Conservation (phyloP, 2,329 filamentous ascomycete species). For the Fusarium poae region DNA sequence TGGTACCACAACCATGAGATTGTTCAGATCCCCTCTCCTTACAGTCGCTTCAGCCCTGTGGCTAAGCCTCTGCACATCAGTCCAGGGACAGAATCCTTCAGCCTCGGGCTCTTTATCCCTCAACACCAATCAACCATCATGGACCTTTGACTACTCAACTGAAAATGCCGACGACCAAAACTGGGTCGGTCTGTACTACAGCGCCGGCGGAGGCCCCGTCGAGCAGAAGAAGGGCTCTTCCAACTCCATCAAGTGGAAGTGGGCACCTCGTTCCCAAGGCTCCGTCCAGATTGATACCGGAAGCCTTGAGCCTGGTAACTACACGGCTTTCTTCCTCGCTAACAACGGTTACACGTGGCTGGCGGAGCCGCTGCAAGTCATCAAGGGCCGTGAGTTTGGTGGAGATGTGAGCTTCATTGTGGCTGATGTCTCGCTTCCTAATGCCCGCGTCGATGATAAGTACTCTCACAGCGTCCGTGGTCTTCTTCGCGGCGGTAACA, state of each 20-base stretch:
- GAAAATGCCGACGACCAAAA: constrained; percentile 48
- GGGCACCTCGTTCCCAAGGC: constrained; percentile 49
- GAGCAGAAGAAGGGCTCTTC: constrained; percentile 48
- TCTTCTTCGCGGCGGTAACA: constrained; percentile 49
- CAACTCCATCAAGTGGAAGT: constrained; percentile 53
- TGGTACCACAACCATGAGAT: constrained; percentile 31
- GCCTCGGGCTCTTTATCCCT: constrained; percentile 38
- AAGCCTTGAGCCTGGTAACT: constrained; percentile 50
- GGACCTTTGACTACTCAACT: constrained; percentile 56
- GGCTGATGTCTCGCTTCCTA: constrained; percentile 51
- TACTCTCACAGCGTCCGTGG: constrained; percentile 53
- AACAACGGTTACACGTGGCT: constrained; percentile 55
- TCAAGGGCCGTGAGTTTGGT: constrained; percentile 34
- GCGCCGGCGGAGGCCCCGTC: constrained; percentile 53
- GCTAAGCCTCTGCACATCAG: constrained; percentile 24
- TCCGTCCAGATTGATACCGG: constrained; percentile 45
- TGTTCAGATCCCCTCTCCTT: constrained; percentile 22
- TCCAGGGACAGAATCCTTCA: constrained; percentile 20
- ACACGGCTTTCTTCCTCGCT: constrained; percentile 56
- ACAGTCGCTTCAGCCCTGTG: constrained; percentile 33
- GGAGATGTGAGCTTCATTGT: constrained; percentile 51
- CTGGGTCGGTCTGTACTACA: constrained; percentile 56
- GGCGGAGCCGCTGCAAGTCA: constrained; percentile 52
- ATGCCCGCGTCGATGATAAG: constrained; percentile 52
- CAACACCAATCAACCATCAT: constrained; percentile 32